Evolutionary conservation across 2,329 filamentous ascomycete genomes (phyloP), one percentile per base, ranked within the genome.

Genomic region (Cryphonectria radicalis): DNA sequence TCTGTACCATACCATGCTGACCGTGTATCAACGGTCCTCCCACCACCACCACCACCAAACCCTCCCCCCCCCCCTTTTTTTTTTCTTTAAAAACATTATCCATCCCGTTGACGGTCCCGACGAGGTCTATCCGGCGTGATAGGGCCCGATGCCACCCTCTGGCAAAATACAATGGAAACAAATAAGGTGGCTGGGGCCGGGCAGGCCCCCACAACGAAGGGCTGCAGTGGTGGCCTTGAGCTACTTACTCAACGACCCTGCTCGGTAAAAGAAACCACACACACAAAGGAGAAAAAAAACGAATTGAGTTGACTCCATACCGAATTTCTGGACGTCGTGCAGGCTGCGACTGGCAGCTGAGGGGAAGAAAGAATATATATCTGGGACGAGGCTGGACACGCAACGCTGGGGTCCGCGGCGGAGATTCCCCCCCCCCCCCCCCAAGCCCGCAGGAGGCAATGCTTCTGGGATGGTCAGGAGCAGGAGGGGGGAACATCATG

Each of bases 51-150:
- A n/a, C n/a, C n/a, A n/a, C n/a, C n/a, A n/a, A n/a, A n/a, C n/a
- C n/a, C n/a, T n/a, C n/a, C n/a, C n/a, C n/a, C n/a, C n/a, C n/a
- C n/a, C n/a, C n/a, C n/a, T n/a, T n/a, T n/a, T n/a, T n/a, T n/a
- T n/a, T n/a, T n/a, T n/a, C n/a, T n/a, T n/a, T n/a, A n/a, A n/a
- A n/a, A 64, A 40, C 69, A 72, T 46, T 32, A 43, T 59, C 28
- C 28, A 69, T 28, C 28, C 62, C 46, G 60, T 68, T 71, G 69
- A 67, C 66, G 66, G 71, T 60, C 35, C 40, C 46, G 63, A 64
- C 40, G 40, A 68, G 63, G 63, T 22, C 60, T 71, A 35, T 50
- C 57, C 55, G 66, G 53, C 57, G 65, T 32, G 40, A 62, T 35
- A 53, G 42, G 59, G 25, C 14, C 32, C 19, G n/a, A n/a, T 25